Base-by-base conservation (phyloP, 371 early-diverging fungal genomes). In the Lichtheimia ramosa region DNA sequence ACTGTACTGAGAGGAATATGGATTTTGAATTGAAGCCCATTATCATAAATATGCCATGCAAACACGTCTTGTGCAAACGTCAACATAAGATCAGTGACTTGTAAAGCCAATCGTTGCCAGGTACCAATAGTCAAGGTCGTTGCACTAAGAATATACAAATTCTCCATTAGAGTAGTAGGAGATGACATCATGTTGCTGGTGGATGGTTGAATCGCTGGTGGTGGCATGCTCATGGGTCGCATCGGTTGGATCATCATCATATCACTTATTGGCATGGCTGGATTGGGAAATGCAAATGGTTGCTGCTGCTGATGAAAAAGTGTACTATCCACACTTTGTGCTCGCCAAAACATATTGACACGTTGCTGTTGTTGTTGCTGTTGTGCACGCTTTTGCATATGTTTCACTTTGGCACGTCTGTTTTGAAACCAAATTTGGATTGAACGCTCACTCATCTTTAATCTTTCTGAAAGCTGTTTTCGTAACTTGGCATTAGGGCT, bases 361-460 rank as follows among this genome's bases (percentile, higher is more conserved):
- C 62, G 62, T 25, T 68, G 63, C 25, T 63, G 62, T 5, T 54
- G 56, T 46, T 69, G 69, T 54, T 79, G 76, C 66, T 76, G 75
- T 59, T 84, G 82, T 41, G 84, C 75, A 40, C 82, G 65, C 62
- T 84, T 83, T 62, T 83, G 85, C 63, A 82, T 83, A 59, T 81
- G 89, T 77, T 95, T 96, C 8, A 89, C 89, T 72, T 96, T 96
- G 13, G 96, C 96, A 59, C 99, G 84, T 70, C 95, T 84, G 83
- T 99, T 99, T 74, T 99, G 99, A 82, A 99, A 99, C 99, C 99
- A 99, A 58, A 99, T 95, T 74, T 98, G 96, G 56, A 99, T 95
- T 5, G 94, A 89, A 65, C 94, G 83, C 53, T 89, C 89, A 43
- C 94, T 92, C 96, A 98, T 96, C 54, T 88, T 83, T 24, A 98